Conservation (phyloP, 2,329 filamentous ascomycete genomes). For the Colletotrichum orchidophilum region DNA sequence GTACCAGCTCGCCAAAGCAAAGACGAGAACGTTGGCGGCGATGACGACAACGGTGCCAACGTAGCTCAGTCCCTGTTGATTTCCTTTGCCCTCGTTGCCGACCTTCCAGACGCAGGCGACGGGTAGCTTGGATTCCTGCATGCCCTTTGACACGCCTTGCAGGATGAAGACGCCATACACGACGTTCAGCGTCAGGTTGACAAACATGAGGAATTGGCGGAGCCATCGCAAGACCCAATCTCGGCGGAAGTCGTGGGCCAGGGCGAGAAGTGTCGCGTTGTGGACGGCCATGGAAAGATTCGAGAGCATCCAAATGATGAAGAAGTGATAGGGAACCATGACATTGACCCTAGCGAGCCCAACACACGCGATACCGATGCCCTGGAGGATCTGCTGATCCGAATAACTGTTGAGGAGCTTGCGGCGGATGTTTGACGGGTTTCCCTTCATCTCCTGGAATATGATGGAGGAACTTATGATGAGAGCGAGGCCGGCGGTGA, state of each 20-base stretch:
- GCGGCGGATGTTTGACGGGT: slow-evolving; percentile 63
- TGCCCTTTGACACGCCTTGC: slow-evolving; percentile 59
- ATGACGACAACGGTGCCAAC: slow-evolving; percentile 71
- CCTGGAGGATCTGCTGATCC: slow-evolving; percentile 75
- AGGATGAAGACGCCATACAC: slow-evolving; percentile 66
- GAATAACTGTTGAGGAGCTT: slow-evolving; percentile 73
- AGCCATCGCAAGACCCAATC: slow-evolving; percentile 75
- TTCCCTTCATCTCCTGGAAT: slow-evolving; percentile 59
- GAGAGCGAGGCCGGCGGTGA: slow-evolving; percentile 68
- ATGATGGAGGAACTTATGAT: slow-evolving; percentile 65
- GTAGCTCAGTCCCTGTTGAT: slow-evolving; percentile 56
- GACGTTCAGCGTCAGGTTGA: slow-evolving; percentile 68
- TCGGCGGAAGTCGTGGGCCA: slow-evolving; percentile 72
- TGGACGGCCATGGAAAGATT: slow-evolving; percentile 73
- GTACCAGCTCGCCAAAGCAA: slow-evolving; percentile 70
- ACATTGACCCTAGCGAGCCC: slow-evolving; percentile 67
- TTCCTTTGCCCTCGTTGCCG: slow-evolving; percentile 42
- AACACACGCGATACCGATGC: slow-evolving; percentile 73
- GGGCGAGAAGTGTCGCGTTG: slow-evolving; percentile 70
- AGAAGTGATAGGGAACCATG: slow-evolving; percentile 75
- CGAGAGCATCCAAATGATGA: slow-evolving; percentile 75
- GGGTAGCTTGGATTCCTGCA: slow-evolving; percentile 63
- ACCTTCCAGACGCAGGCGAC: slow-evolving; percentile 69
- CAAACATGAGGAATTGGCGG: slow-evolving; percentile 71
- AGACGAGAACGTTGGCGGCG: slow-evolving; percentile 66